These are phyloP conservation scores for Trichoderma guizhouense DNA, from an alignment of 2,329 filamentous ascomycete genomes.

Conservation along the genomic window DNA sequence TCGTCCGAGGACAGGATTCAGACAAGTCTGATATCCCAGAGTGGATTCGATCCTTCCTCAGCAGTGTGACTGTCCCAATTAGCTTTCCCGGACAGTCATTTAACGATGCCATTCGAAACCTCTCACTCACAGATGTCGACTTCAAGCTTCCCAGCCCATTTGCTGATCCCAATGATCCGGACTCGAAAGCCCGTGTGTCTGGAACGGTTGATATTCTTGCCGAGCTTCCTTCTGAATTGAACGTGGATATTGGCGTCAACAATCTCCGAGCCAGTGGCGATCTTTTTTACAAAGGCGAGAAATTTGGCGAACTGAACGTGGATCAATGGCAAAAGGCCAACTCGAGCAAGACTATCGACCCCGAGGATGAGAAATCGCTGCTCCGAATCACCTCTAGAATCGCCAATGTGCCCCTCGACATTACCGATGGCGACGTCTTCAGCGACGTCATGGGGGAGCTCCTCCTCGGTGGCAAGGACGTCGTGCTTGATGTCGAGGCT, in stretches of 20 bases:
- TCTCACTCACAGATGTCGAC: conserved; percentile 79
- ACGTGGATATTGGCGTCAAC: conserved; percentile 76
- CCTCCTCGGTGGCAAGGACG: conserved; percentile 66
- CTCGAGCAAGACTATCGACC: conserved; percentile 63
- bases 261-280: conserved; percentile 73
- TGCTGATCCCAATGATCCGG: conserved; percentile 70
- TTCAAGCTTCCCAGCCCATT: conserved; percentile 80
- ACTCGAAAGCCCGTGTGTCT: conserved; percentile 73
- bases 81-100: conserved; percentile 80
- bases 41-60: conserved; percentile 79
- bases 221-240: conserved; percentile 77
- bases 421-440: conserved; percentile 77
- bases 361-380: conserved; percentile 54
- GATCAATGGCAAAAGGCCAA: conserved; percentile 80
- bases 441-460: conserved; percentile 76
- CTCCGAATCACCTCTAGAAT: conserved; percentile 75
- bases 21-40: conserved; percentile 66
- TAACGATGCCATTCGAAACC: conserved; percentile 81
- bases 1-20: conserved; percentile 73
- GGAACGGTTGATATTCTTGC: conserved; percentile 79
- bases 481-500: conserved; percentile 74
- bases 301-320: conserved; percentile 78
- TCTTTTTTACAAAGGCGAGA: conserved; percentile 72
- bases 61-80: conserved; percentile 77
- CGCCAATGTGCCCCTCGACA: conserved; percentile 73